A percentile compares a stretch with the other conserved stretches of the same genome.
Conservation (phyloP, 495 filamentous ascomycete genomes). For the Hypoxylon fragiforme region DNA sequence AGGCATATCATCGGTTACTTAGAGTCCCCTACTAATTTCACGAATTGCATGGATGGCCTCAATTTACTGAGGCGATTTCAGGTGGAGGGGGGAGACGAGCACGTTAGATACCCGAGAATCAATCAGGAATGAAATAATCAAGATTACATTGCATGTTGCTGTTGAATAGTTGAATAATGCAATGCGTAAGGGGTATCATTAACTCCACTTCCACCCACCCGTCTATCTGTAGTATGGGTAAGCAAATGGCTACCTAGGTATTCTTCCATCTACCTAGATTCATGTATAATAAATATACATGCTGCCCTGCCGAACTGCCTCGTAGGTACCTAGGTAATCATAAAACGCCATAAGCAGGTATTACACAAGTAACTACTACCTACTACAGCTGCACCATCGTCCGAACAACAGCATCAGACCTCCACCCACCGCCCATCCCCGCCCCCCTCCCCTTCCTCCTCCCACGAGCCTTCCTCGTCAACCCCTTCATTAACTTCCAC, state of each 20-base stretch:
- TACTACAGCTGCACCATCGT: neutral
- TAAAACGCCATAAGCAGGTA: too few species aligned
- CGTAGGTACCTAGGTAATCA: too few species aligned
- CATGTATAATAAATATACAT: too few species aligned
- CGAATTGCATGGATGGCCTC: neutral
- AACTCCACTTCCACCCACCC: neutral
- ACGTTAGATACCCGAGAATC: neutral
- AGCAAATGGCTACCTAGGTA: too few species aligned
- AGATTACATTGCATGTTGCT: too few species aligned
- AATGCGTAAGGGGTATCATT: constrained; percentile 18
- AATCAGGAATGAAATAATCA: neutral
- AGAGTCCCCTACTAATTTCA: neutral
- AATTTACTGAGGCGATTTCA: neutral
- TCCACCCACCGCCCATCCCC: too few species aligned
- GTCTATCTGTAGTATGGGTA: too few species aligned
- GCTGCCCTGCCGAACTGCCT: too few species aligned
- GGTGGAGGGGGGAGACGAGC: neutral
- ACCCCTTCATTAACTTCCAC: constrained; percentile 24
- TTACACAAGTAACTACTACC: too few species aligned
- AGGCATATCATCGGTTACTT: neutral
- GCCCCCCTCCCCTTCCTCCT: too few species aligned
- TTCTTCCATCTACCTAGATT: too few species aligned
- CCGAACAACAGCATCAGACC: neutral
- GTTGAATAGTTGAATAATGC: too few species aligned
- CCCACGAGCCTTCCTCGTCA: constrained; percentile 24